phyloP scores from a whole-genome alignment of 257 asterid genomes.

The Forsythia viridissima region DNA sequence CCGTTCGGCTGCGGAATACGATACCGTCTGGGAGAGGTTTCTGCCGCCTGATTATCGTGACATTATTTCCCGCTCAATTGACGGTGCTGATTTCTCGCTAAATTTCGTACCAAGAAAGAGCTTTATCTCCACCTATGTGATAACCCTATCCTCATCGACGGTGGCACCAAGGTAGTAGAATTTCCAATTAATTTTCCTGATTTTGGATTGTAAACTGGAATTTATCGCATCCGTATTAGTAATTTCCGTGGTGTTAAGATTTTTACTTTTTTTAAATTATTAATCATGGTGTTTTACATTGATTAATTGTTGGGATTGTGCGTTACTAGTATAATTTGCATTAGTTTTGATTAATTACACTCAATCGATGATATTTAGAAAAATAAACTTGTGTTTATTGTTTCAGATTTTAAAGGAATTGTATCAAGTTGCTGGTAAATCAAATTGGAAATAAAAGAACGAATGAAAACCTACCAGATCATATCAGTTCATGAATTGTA shows the following conservation, averaged over 20 bases:
- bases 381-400: background rate
- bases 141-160: slow-evolving; percentile 60
- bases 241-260: no score
- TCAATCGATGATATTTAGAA: no score
- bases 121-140: slow-evolving; percentile 60
- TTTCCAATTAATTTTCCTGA: background rate
- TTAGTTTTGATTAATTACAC: no score
- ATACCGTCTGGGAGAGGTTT: slow-evolving; percentile 73
- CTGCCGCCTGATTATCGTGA: slow-evolving; percentile 70
- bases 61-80: slow-evolving; percentile 45
- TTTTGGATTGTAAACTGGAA: background rate
- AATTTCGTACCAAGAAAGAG: slow-evolving; percentile 53
- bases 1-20: slow-evolving; percentile 68
- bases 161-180: slow-evolving; percentile 52
- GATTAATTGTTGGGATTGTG: background rate
- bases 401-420: no score
- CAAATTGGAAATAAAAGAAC: no score
- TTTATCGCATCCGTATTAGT: background rate
- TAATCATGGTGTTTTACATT: background rate
- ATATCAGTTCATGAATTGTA: no score
- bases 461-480: no score
- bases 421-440: no score
- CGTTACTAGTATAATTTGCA: background rate
- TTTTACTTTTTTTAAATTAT: background rate
- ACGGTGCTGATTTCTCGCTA: slow-evolving; percentile 25